Evolutionary conservation across 23 red algal genomes (phyloP), one percentile per base, ranked within the genome.

Genomic region (Gracilariopsis chorda): DNA sequence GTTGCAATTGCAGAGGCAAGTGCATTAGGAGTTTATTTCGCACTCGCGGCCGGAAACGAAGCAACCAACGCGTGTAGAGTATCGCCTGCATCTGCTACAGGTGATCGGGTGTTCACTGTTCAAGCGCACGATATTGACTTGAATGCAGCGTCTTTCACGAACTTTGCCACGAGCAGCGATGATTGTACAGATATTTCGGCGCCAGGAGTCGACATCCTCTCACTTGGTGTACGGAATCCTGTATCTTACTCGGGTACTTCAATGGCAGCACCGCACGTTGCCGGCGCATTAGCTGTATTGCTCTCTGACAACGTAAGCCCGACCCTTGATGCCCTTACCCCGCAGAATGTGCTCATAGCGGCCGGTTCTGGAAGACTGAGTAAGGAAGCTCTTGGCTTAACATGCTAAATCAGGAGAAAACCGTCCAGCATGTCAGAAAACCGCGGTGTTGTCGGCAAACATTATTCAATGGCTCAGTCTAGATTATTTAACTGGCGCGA

Each of bases 211-310:
- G 35, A 41, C 7, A 88, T 88, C 25, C 20, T 53, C 17, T 88
- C 84, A 33, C 25, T 51, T 17, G 27, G 20, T 4, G 84, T 60
- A 1, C 30, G 41, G 28, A 35, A 51, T 13, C 5, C 7, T 4
- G 55, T 59, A 4, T 19, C 16, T 19, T 59, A 59, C 19, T 88
- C 64, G 27, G 84, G 84, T 32, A 88, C 84, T 0, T 72, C 60
- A 11, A 70, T 72, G 63, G 84, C 84, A 16, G 63, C 84, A 23
- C 84, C 84, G 48, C 84, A 88, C 25, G 84, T 88, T 9, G 45
- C 84, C 27, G 84, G 84, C 21, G 68, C 68, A 42, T 51, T 71
- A 13, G 84, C 84, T 13, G 7, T 88, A 9, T 23, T 88, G 37
- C 43, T 88, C 9, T 71, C 64, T 4, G 84, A 88, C 39, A 51